Base-by-base conservation (phyloP, 768 basidiomycete species). In the Candolleomyces efflorescens region DNA sequence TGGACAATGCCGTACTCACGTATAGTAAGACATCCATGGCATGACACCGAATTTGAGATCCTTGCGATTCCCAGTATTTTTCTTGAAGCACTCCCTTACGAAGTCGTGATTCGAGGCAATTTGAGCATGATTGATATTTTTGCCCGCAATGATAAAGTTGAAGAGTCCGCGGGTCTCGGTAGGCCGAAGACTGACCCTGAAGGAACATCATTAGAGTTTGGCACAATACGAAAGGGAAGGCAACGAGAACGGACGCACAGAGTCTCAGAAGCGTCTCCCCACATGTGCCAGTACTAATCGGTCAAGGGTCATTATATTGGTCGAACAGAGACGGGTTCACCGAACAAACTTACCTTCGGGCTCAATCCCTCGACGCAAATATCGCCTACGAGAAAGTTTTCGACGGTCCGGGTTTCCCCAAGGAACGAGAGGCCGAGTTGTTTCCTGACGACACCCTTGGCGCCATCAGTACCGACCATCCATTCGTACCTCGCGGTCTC, bases 391-490 rank as follows among this genome's bases (percentile, higher is more conserved):
- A 78, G 67, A 53, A 73, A 69, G 39, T 67, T 68, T 52, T 75
- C 70, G 5, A 70, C 65, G 12, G 60, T 60, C 26, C 70, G 60
- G 0, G 75, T 75, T 59, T 77, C 75, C 10, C 79, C 78, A 15
- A 74, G 51, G 45, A 81, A 80, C 1, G 68, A 61, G 6, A 79
- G 58, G 6, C 75, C 75, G 2, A 77, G 65, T 45, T 67, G 63
- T 52, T 78, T 78, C 56, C 79, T 67, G n/a, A 78, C 73, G 18
- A 71, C 64, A 37, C 78, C 73, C 32, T 70, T 72, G 1, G 76
- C 78, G 5, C 78, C 78, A 62, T 81, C 79, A 0, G 75, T 67
- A 5, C 79, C 79, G 53, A 81, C 67, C 55, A 80, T 66, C 67
- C 71, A 80, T 9, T 69, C 70, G 46, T 68, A 74, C 3, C 54